These are phyloP conservation scores for Pyrenophora seminiperda DNA, from an alignment of 2,329 filamentous ascomycete species.

Conservation along the genomic window DNA sequence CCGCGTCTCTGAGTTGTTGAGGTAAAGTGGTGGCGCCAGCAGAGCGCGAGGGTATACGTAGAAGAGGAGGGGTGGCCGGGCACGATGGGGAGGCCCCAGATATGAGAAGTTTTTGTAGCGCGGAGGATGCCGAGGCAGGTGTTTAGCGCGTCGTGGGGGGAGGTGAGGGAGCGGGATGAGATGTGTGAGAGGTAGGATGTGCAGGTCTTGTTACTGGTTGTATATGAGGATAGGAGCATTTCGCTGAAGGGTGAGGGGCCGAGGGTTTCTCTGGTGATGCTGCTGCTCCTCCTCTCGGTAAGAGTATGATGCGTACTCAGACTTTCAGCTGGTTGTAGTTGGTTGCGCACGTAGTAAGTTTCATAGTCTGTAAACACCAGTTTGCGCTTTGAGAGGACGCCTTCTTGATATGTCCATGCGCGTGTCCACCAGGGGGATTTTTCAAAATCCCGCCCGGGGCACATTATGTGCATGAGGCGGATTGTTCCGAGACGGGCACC, in stretches of 20 bases:
- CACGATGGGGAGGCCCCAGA: neutral
- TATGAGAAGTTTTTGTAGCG: neutral
- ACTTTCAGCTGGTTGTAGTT: neutral
- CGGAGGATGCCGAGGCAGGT: neutral
- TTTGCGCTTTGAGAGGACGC: conserved; percentile 1
- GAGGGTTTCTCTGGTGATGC: too few species aligned
- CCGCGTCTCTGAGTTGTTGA: neutral
- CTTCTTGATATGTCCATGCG: conserved; percentile 16
- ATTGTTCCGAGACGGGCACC: neutral
- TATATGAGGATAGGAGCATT: too few species aligned
- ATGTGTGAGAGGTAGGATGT: neutral
- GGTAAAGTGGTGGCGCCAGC: neutral
- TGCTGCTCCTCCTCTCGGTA: too few species aligned
- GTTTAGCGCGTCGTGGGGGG: neutral
- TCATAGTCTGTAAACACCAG: conserved; percentile 9
- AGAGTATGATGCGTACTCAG: too few species aligned
- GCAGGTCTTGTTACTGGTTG: neutral
- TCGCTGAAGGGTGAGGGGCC: too few species aligned
- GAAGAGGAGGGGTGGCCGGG: neutral
- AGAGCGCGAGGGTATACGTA: too few species aligned
- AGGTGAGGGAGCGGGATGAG: neutral
- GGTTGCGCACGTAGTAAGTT: conserved; percentile 6
- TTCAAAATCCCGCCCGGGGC: neutral
- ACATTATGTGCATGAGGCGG: neutral
- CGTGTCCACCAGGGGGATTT: conserved; percentile 3